Percentiles rank a stretch among this genome's conserved stretches.
These are phyloP conservation scores for Xylaria curta DNA, from an alignment of 495 filamentous ascomycete species.

Conservation along the genomic window DNA sequence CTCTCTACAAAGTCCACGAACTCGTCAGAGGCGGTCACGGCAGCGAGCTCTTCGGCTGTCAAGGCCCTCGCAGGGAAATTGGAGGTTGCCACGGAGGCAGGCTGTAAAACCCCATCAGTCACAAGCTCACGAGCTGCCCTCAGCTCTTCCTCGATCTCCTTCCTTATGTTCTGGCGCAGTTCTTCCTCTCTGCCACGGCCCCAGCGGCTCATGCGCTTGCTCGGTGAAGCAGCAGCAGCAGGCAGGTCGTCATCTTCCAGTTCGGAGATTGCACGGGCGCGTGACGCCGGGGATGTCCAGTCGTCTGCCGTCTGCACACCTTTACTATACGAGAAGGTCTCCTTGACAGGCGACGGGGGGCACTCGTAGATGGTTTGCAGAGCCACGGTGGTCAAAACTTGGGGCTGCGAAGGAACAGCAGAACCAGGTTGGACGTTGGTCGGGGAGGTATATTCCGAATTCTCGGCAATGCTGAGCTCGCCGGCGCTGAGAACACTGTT, in stretches of 20 bases:
- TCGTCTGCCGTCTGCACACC: slow-evolving; percentile 82
- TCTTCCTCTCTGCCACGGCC: slow-evolving; percentile 85
- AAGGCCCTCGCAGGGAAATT: slow-evolving; percentile 84
- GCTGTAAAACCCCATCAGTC: slow-evolving; percentile 56
- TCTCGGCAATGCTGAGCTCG: slow-evolving; percentile 73
- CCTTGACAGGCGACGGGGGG: slow-evolving; percentile 72
- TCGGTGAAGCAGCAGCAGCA: slow-evolving; percentile 52
- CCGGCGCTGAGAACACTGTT: slow-evolving; percentile 81
- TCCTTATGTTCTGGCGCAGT: slow-evolving; percentile 79
- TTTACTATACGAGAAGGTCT: slow-evolving; percentile 93
- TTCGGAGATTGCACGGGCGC: slow-evolving; percentile 58
- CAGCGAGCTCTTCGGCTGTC: slow-evolving; percentile 84
- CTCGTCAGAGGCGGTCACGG: slow-evolving; percentile 88
- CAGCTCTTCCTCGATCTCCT: slow-evolving; percentile 92
- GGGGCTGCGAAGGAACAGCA: slow-evolving; percentile 31
- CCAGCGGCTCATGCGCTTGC: slow-evolving; percentile 75
- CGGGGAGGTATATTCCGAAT: slow-evolving; percentile 60
- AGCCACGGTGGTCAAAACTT: slow-evolving; percentile 66
- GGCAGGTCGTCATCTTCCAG: slow-evolving; percentile 59
- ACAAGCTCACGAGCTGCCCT: slow-evolving; percentile 67
- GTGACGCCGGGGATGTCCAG: slow-evolving; percentile 60
- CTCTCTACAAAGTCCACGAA: slow-evolving; percentile 95
- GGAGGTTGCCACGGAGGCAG: slow-evolving; percentile 45
- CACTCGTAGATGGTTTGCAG: slow-evolving; percentile 77
- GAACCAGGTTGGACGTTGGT: slow-evolving; percentile 44